Evolutionary conservation across 208 protist genomes (phyloP).

Genomic region (Trichomonas vaginalis): DNA sequence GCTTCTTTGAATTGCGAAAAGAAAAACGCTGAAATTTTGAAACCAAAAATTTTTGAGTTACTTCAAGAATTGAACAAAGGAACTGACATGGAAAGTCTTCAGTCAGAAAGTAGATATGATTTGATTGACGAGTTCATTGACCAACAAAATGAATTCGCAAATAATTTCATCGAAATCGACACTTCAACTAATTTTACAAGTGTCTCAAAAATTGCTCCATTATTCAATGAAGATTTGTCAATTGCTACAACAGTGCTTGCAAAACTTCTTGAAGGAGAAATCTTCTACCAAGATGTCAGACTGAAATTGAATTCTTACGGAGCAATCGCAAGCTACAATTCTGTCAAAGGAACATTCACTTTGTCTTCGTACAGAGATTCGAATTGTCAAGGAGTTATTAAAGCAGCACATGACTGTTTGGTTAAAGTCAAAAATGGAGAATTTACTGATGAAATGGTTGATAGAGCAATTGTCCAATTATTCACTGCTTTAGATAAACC

Average conservation of each 20-base stretch:
- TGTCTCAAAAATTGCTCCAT: neutral
- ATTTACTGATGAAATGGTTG: conserved; percentile 18
- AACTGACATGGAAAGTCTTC: neutral
- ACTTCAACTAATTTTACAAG: neutral
- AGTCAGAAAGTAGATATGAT: neutral
- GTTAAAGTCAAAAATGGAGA: neutral
- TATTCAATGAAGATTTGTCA: neutral
- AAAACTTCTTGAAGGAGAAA: neutral
- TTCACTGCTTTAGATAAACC: neutral
- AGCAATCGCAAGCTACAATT: neutral
- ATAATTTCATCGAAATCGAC: neutral
- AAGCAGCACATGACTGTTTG: neutral
- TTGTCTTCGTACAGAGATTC: neutral
- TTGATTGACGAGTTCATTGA: neutral
- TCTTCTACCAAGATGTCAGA: neutral
- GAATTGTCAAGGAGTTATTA: neutral
- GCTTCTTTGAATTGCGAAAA: neutral
- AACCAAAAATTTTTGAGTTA: neutral
- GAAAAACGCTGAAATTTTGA: neutral
- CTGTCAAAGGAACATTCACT: neutral
- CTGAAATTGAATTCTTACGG: neutral
- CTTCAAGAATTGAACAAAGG: neutral
- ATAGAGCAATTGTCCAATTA: neutral
- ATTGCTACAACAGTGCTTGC: neutral
- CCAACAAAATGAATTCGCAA: neutral